phyloP scores from a whole-genome alignment of 2,329 filamentous ascomycete genomes.

The Ophiostoma sp. region DNA sequence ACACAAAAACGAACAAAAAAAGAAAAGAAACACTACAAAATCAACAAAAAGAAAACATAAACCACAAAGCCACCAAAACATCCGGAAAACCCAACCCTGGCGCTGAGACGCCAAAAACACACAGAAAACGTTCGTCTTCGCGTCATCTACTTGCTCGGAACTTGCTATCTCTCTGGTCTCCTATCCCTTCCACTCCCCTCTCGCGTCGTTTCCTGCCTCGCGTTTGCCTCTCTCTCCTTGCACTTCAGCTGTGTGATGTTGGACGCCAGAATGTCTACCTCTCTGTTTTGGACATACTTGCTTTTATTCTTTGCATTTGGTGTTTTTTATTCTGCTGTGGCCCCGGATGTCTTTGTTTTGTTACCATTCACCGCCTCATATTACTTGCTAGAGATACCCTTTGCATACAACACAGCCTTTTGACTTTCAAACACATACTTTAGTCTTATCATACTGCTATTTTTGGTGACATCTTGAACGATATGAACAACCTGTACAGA shows the following conservation, averaged over 20 bases:
- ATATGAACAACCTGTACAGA: too few species aligned
- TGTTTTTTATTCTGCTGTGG: neutral
- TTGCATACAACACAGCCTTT: slow-evolving; percentile 2
- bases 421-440: neutral
- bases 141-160: neutral
- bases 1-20: neutral
- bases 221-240: neutral
- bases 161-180: neutral
- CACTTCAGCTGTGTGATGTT: neutral
- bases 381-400: slow-evolving; percentile 23
- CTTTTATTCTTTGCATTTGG: neutral
- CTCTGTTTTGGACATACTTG: neutral
- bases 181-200: neutral
- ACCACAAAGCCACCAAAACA: neutral
- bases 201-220: neutral
- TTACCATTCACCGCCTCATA: slow-evolving; percentile 1
- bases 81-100: neutral
- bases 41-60: neutral
- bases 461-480: neutral
- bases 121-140: neutral
- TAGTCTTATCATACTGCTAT: neutral
- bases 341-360: neutral
- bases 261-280: neutral
- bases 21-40: neutral
- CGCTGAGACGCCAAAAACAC: neutral